Evolutionary conservation across 2,329 filamentous ascomycete genomes (phyloP), one percentile per base, ranked within the genome.

Genomic region (Polychaeton citri): DNA sequence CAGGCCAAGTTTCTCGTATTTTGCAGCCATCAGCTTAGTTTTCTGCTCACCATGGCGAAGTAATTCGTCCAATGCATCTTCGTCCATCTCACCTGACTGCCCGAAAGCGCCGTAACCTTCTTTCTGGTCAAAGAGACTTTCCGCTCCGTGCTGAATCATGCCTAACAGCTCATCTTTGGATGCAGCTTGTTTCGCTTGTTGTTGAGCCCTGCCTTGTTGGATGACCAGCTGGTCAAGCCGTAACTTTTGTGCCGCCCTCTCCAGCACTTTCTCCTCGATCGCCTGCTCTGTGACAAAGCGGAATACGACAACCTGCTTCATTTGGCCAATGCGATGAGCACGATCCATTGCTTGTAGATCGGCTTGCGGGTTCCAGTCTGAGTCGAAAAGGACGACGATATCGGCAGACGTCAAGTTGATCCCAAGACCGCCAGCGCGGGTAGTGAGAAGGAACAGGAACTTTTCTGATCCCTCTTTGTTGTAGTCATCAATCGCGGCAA

Each of bases 141-240:
- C 85, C n/a, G 92, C 90, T 42, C 90, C 90, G 52, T 98, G 90
- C 58, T 98, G 90, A 52, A 98, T 98, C 90, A 98, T 98, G 43
- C 76, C 90, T 31, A 98, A 67, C 30, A 98, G 72, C 53, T 98
- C 90, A 43, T 96, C 90, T 62, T 98, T 98, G 43, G 86, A 93
- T 1, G 87, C 85, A 6, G 87, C 85, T 33, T 83, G 81, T 66
- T 95, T 95, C 15, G 79, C 80, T 36, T 86, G 85, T 44, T 81
- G 81, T 58, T 96, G 90, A 33, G 88, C 80, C 43, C 90, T 84
- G 13, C 90, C 90, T 65, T 98, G 90, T 54, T 98, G 90, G 51
- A 98, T 98, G 49, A 98, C 90, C 16, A 98, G 72, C 59, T 98
- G 90, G 52, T 98, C 90, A 19, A 98, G 74, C 42, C 90, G 85